These are phyloP conservation scores for Ophiostoma ips DNA, from an alignment of 2,329 filamentous ascomycete genomes.

Conservation along the genomic window DNA sequence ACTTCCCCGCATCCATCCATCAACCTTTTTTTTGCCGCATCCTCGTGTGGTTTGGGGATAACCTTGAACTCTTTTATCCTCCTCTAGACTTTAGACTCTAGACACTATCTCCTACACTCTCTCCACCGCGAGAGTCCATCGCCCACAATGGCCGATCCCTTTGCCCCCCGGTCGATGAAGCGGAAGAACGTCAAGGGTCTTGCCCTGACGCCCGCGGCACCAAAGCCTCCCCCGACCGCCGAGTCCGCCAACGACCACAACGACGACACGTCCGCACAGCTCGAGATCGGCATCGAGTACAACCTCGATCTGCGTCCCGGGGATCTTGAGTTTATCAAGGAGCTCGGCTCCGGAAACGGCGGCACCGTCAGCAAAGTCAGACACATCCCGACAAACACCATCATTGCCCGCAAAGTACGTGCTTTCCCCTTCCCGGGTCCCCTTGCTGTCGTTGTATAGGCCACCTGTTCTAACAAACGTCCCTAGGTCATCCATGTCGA, in stretches of 20 bases:
- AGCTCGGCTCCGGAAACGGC: conserved; percentile 90
- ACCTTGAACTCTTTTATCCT: neutral
- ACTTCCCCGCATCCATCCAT: neutral
- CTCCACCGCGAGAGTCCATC: no score
- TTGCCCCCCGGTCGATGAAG: conserved; percentile 75
- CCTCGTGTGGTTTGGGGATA: no score
- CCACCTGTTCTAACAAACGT: neutral
- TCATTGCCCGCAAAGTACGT: conserved; percentile 91
- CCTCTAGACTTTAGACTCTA: neutral
- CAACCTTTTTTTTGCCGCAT: neutral
- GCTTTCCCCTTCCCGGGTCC: neutral
- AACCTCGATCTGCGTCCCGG: conserved; percentile 83
- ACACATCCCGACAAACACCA: conserved; percentile 84
- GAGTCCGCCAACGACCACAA: conserved; percentile 55
- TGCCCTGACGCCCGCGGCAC: conserved; percentile 65
- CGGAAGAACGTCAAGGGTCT: conserved; percentile 96
- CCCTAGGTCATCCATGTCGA: conserved; percentile 92
- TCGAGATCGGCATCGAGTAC: conserved; percentile 97
- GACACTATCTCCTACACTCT: no score
- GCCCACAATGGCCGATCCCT: conserved; percentile 43
- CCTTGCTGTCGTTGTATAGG: conserved; percentile 1
- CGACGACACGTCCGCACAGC: conserved; percentile 46
- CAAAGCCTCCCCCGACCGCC: conserved; percentile 57
- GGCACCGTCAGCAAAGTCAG: conserved; percentile 97
- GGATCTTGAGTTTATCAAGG: conserved; percentile 84